These are phyloP conservation scores for Colletotrichum eremochloae DNA, from an alignment of 2,329 filamentous ascomycete species.

Conservation along the genomic window DNA sequence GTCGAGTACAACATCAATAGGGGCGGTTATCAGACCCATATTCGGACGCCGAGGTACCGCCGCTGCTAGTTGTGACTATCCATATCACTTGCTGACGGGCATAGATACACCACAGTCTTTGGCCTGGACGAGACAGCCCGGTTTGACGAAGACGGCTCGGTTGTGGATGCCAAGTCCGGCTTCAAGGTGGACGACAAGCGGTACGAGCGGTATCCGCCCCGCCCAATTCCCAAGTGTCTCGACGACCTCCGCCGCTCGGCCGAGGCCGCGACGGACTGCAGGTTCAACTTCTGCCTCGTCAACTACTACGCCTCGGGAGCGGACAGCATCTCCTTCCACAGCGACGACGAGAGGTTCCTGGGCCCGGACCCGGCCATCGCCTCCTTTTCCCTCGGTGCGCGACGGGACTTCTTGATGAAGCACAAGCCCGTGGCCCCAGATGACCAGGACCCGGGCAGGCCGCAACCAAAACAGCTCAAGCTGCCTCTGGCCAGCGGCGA, in stretches of 20 bases:
- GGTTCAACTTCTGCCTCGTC: slow-evolving; percentile 83
- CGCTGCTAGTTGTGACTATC: too few relatives aligned
- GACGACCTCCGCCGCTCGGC: slow-evolving; percentile 72
- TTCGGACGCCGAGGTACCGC: slow-evolving; percentile 65
- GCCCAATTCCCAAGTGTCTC: slow-evolving; percentile 79
- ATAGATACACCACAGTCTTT: slow-evolving; percentile 67
- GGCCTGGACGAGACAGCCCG: slow-evolving; percentile 72
- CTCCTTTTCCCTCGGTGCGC: slow-evolving; percentile 79
- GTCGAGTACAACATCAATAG: slow-evolving; percentile 81
- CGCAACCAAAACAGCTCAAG: slow-evolving; percentile 58
- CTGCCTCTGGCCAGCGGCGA: slow-evolving; percentile 74
- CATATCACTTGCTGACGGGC: background rate
- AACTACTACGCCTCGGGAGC: slow-evolving; percentile 86
- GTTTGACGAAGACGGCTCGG: slow-evolving; percentile 63
- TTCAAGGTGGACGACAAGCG: slow-evolving; percentile 64
- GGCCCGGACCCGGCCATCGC: slow-evolving; percentile 79
- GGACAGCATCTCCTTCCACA: slow-evolving; percentile 85
- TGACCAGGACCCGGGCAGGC: slow-evolving; percentile 27
- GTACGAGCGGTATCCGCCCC: slow-evolving; percentile 68
- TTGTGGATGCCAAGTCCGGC: slow-evolving; percentile 60
- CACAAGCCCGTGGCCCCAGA: slow-evolving; percentile 72
- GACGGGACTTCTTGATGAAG: slow-evolving; percentile 82
- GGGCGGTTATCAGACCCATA: slow-evolving; percentile 70
- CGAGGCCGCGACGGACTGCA: slow-evolving; percentile 74
- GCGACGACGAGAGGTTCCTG: slow-evolving; percentile 84